These are phyloP conservation scores for Trichophyton equinum DNA, from an alignment of 2,329 filamentous ascomycete species.

Conservation along the genomic window DNA sequence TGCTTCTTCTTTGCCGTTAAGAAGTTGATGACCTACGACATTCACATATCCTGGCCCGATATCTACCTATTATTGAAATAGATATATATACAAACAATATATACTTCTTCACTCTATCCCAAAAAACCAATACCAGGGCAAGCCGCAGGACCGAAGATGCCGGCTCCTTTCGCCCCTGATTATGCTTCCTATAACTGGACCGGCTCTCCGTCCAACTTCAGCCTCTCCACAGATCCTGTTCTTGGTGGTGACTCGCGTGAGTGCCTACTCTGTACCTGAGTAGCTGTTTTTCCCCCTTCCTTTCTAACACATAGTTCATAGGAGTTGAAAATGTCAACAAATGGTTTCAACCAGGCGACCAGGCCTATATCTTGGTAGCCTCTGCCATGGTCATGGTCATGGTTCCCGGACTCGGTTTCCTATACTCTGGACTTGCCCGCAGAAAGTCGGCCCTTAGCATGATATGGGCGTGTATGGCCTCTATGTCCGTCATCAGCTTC, in stretches of 20 bases:
- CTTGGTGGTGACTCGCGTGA: constrained; percentile 68
- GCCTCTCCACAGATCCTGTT: constrained; percentile 39
- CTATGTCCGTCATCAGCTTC: constrained; percentile 79
- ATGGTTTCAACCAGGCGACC: constrained; percentile 85
- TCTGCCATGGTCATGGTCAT: constrained; percentile 92
- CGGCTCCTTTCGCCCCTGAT: constrained; percentile 19
- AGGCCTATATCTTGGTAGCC: constrained; percentile 81
- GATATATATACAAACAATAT: neutral
- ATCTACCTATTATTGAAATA: neutral
- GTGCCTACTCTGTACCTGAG: constrained; percentile 26
- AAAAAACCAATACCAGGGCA: neutral
- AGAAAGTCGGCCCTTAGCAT: constrained; percentile 94
- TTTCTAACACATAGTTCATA: constrained; percentile 28
- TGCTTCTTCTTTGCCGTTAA: neutral
- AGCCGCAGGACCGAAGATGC: neutral
- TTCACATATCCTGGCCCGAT: neutral
- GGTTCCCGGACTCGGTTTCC: constrained; percentile 90
- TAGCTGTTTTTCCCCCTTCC: neutral
- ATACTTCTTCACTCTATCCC: neutral
- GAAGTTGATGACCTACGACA: neutral
- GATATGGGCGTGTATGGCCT: constrained; percentile 96
- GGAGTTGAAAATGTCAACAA: constrained; percentile 82
- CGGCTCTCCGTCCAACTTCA: constrained; percentile 33
- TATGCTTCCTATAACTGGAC: constrained; percentile 41
- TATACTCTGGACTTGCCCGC: constrained; percentile 94